Evolutionary conservation across 2,329 filamentous ascomycete species (phyloP).

Genomic region (Mollisia scopiformis): DNA sequence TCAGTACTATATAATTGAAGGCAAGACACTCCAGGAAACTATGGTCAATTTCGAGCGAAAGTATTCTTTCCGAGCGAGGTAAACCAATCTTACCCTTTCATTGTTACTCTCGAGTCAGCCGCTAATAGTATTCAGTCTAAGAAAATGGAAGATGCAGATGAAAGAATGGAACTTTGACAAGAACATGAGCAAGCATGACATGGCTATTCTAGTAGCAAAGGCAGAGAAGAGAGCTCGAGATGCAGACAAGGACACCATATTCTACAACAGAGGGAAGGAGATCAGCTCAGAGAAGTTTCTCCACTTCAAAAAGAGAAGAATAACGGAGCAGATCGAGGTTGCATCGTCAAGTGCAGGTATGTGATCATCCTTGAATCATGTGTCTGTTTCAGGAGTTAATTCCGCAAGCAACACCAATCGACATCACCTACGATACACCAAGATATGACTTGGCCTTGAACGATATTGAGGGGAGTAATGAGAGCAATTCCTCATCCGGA

Average conservation of each 20-base stretch:
- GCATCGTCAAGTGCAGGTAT: slow-evolving; percentile 11
- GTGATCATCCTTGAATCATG: background rate
- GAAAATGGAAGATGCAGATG: slow-evolving; percentile 19
- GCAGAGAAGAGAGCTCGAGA: slow-evolving; percentile 13
- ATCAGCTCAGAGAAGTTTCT: slow-evolving; percentile 14
- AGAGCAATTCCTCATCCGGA: too few species aligned
- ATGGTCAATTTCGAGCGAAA: slow-evolving; percentile 7
- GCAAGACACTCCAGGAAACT: slow-evolving; percentile 13
- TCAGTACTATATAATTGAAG: slow-evolving; percentile 11
- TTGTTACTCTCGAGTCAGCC: background rate
- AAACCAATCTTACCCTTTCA: background rate
- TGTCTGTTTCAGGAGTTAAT: background rate
- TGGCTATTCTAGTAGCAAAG: slow-evolving; percentile 15
- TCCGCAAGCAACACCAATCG: background rate
- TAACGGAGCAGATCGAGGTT: slow-evolving; percentile 1
- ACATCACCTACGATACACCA: background rate
- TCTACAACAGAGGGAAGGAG: slow-evolving; percentile 2
- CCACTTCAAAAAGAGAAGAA: slow-evolving; percentile 7
- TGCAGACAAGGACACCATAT: slow-evolving; percentile 14
- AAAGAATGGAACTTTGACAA: slow-evolving; percentile 20
- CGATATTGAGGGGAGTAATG: background rate
- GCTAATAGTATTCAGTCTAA: background rate
- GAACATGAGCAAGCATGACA: slow-evolving; percentile 10
- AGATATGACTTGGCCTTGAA: background rate
- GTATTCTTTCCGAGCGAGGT: slow-evolving; percentile 17